phyloP scores from a whole-genome alignment of 1,284 basidiomycete genomes.

The Irpex sp. region DNA sequence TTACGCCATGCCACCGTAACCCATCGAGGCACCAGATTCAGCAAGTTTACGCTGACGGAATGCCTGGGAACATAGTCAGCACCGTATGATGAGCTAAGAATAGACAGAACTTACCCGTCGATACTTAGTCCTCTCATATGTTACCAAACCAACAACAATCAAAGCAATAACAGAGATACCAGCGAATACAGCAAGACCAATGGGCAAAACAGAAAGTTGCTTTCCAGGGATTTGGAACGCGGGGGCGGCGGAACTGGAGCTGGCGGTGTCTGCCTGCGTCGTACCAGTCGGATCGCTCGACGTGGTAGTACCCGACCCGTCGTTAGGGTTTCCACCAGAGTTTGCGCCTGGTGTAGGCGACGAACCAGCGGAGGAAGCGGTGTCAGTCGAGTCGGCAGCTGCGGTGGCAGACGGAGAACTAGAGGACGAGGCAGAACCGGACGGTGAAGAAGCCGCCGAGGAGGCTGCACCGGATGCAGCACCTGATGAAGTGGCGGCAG shows the following conservation, averaged over 20 bases:
- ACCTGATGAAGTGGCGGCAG: neutral
- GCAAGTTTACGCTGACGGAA: slow-evolving; percentile 74
- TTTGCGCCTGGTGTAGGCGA: slow-evolving; percentile 29
- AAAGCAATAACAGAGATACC: slow-evolving; percentile 78
- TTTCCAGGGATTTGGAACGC: slow-evolving; percentile 66
- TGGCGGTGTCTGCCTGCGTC: slow-evolving; percentile 39
- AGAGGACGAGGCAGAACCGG: slow-evolving; percentile 5
- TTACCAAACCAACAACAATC: slow-evolving; percentile 76
- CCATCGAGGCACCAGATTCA: slow-evolving; percentile 56
- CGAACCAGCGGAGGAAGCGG: slow-evolving; percentile 17
- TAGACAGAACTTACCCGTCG: slow-evolving; percentile 51
- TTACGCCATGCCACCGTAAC: slow-evolving; percentile 61
- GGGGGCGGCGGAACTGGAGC: slow-evolving; percentile 33
- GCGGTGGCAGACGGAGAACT: slow-evolving; percentile 12
- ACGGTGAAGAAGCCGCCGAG: slow-evolving; percentile 4
- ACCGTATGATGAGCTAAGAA: neutral
- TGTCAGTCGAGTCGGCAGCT: slow-evolving; percentile 14
- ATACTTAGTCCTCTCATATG: slow-evolving; percentile 78
- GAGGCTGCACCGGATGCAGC: slow-evolving; percentile 4
- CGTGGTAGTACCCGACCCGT: slow-evolving; percentile 2
- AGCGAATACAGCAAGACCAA: slow-evolving; percentile 78
- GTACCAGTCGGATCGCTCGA: slow-evolving; percentile 22
- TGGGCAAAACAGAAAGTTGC: slow-evolving; percentile 68
- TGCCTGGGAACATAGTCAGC: slow-evolving; percentile 38
- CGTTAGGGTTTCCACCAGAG: slow-evolving; percentile 20